Conservation (phyloP, 2,329 filamentous ascomycete genomes). For the Fonsecaea erecta region DNA sequence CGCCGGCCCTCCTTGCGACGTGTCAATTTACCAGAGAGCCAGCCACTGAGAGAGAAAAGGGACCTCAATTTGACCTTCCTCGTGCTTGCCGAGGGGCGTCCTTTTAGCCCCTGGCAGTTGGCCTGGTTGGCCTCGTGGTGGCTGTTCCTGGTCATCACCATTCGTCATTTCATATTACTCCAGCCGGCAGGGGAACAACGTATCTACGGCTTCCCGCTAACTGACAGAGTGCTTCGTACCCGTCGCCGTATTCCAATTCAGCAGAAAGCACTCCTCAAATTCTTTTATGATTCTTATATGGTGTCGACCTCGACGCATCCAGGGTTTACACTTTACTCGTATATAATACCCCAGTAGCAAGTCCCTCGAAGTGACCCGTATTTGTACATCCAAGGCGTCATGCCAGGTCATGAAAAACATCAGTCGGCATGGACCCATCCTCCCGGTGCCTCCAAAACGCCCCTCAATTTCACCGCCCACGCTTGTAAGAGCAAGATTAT, state of each 20-base stretch:
- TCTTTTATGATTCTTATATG: background rate
- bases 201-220: too few species aligned
- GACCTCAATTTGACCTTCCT: slow-evolving; percentile 4
- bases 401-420: background rate
- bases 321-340: background rate
- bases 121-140: background rate
- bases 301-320: background rate
- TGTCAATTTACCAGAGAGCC: slow-evolving; percentile 12
- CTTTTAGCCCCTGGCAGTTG: background rate
- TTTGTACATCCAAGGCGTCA: background rate
- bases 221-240: background rate
- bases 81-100: slow-evolving; percentile 4
- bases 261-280: background rate
- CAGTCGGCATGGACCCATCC: background rate
- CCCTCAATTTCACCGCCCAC: background rate
- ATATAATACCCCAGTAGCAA: background rate
- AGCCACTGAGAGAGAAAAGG: slow-evolving; percentile 11
- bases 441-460: background rate
- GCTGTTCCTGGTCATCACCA: background rate
- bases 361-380: background rate
- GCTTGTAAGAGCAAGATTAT: background rate
- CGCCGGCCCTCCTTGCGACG: slow-evolving; percentile 19
- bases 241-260: background rate
- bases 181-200: background rate
- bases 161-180: background rate